These are phyloP conservation scores for Groenewaldozyma salmanticensis DNA, from an alignment of 805 yeast species.

Conservation along the genomic window DNA sequence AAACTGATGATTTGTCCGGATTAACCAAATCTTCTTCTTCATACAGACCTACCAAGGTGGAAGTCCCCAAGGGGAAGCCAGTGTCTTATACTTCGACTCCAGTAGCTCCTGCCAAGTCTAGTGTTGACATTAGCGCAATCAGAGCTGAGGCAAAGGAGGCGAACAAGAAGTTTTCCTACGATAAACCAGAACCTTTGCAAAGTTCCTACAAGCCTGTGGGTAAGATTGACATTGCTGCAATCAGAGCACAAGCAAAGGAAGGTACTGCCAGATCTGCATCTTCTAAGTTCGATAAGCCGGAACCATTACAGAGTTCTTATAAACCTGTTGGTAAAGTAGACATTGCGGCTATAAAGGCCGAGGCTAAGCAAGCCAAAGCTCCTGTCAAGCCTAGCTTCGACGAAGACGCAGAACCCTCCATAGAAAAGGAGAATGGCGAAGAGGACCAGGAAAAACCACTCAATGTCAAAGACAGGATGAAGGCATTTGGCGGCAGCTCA, in stretches of 20 bases:
- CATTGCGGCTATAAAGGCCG: conserved; percentile 33
- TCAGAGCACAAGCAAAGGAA: conserved; percentile 29
- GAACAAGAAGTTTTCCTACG: conserved; percentile 21
- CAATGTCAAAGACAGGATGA: conserved; percentile 21
- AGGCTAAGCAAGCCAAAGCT: conserved; percentile 8
- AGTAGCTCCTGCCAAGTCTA: conserved; percentile 13
- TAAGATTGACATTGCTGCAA: conserved; percentile 41
- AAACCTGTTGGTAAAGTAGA: conserved; percentile 58
- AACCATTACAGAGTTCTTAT: conserved; percentile 38
- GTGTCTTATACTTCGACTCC: conserved; percentile 6
- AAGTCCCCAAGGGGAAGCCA: conserved; percentile 30
- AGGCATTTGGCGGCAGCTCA: conserved; percentile 4
- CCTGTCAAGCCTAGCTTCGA: conserved; percentile 1
- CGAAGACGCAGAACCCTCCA: background rate
- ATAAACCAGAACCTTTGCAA: conserved; percentile 24
- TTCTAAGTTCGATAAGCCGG: conserved; percentile 27
- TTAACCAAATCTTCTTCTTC: conserved; percentile 40
- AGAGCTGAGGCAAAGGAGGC: conserved; percentile 28
- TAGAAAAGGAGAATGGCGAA: conserved; percentile 6
- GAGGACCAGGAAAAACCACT: conserved; percentile 18
- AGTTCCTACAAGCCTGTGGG: conserved; percentile 54
- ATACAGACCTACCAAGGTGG: conserved; percentile 58
- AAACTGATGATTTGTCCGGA: conserved; percentile 20
- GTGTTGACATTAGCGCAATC: conserved; percentile 40
- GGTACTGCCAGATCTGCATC: background rate